Evolutionary conservation across 2,329 filamentous ascomycete genomes (phyloP), one percentile per base, ranked within the genome.

Genomic region (Hypoxylon rubiginosum): DNA sequence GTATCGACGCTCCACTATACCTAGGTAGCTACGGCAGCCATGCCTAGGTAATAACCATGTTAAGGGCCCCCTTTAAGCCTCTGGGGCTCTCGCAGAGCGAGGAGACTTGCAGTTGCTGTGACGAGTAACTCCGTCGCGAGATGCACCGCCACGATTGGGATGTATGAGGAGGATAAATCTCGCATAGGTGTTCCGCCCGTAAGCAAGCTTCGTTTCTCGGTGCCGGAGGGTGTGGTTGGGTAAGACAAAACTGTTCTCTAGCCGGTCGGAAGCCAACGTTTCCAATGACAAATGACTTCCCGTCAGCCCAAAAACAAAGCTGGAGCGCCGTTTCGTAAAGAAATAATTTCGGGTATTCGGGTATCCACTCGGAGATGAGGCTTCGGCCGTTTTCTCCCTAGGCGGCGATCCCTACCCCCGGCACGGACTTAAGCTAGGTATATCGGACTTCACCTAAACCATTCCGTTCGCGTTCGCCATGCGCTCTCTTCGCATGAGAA

Each of bases 401-500:
- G 15, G 5, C 21, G 15, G 36, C 39, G n/a, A 41, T 41, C 39
- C 39, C n/a, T 17, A 19, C n/a, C 39, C 39, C 39, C 15, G 15
- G 17, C n/a, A 13, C 45, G 49, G 46, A 62, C 24, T 26, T 39
- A 21, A 21, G 26, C 4, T 28, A 21, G 26, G 2, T 28, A 46
- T 43, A 49, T 62, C 46, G 52, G 36, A 52, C 32, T 53, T 41
- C 39, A 17, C 21, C 36, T 62, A 67, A 50, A 61, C 61, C 10
- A 39, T 11, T 19, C 21, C 49, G 10, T 46, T 48, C 39, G 26
- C 36, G 19, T 57, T 46, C 19, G 52, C 51, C 30, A 52, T 54
- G 43, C 50, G 52, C 24, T 70, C 68, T 49, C 50, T 61, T 45
- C 49, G 53, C 62, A 66, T 68, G 5, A 70, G 3, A 4, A 54